Evolutionary conservation across 163 green algal genomes (phyloP).

Genomic region (Scenedesmus sp.): DNA sequence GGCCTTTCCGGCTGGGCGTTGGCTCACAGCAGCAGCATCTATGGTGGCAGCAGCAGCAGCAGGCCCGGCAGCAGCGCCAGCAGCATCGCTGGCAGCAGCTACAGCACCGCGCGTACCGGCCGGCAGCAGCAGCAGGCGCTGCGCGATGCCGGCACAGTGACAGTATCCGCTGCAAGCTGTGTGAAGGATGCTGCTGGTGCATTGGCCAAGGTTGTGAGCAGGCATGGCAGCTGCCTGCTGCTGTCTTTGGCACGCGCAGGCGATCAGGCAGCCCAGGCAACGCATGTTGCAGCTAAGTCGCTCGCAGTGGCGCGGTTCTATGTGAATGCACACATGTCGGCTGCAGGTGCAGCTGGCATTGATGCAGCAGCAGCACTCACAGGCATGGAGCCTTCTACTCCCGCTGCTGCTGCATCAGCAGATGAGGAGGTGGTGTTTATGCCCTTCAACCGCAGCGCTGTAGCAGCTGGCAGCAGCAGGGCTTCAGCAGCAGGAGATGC

Average conservation of each 20-base stretch:
- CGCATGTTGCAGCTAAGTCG: constrained; percentile 53
- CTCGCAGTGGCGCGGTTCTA: constrained; percentile 53
- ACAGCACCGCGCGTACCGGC: not conserved
- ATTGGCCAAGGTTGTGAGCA: constrained; percentile 49
- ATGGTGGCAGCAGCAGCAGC: constrained; percentile 35
- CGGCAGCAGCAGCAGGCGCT: not conserved
- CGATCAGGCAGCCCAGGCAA: constrained; percentile 4
- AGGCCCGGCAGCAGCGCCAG: constrained; percentile 33
- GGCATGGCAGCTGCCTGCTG: constrained; percentile 48
- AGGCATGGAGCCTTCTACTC: not conserved
- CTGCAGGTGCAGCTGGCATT: constrained; percentile 32
- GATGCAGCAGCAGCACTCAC: constrained; percentile 38
- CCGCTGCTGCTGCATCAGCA: not conserved
- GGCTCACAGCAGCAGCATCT: constrained; percentile 6
- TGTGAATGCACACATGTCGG: constrained; percentile 50
- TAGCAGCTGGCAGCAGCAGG: constrained; percentile 5
- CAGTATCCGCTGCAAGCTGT: constrained; percentile 26
- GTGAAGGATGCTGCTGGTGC: constrained; percentile 53
- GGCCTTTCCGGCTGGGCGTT: not conserved
- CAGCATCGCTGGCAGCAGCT: constrained; percentile 22
- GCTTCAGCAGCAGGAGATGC: constrained; percentile 10
- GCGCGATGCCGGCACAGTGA: constrained; percentile 37
- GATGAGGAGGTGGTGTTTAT: constrained; percentile 54
- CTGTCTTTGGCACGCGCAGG: constrained; percentile 14
- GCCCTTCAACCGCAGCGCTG: constrained; percentile 28